Base-by-base conservation (phyloP, 257 asterid genomes). In the Solanum bulbocastanum region DNA sequence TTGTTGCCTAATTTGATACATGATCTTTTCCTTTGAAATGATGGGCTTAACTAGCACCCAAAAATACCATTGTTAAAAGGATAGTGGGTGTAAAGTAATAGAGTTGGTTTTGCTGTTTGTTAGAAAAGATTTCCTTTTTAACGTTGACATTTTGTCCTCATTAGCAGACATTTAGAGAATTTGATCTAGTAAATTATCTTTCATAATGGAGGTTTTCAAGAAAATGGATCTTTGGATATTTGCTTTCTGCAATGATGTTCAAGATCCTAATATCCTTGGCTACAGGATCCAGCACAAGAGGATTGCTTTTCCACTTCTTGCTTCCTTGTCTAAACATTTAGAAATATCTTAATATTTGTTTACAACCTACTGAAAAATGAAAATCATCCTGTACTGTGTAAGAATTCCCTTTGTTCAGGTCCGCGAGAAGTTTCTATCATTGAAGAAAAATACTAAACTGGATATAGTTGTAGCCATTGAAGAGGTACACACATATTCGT, bases 341-440 rank as follows among this genome's bases (percentile, higher is more conserved):
- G 68, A 81, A 81, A 44, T 81, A 27, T 81, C 68, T 46, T 49
- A 11, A 30, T 8, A 46, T 81, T 81, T 81, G 68, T 81, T 30
- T 46, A 81, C 33, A 81, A 65, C 42, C 68, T 81, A 81, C 68
- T 81, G 85, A 81, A 81, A 46, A 81, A 74, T 74, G 82, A 20
- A 72, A 74, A 73, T 37, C 39, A 81, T 39, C 85, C 68, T 81
- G 14, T 46, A 81, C 68, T 46, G 37, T 78, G 56, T 40, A 42
- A n/a, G 11, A 8, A 42, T 42, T 78, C 30, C 42, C 62, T 44
- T 82, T 78, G 87, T 88, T 87, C 97, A 97, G 99, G 95, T 93
- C 87, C 98, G 99, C 37, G 99, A 96, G 83, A 95, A 95, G 94
- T 96, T 94, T 90, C 89, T 96, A 88, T 93, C 99, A 2, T 81